Percentiles rank a stretch among this genome's conserved stretches.
Evolutionary conservation across 2,329 filamentous ascomycete genomes (phyloP).

Genomic region (Verruconis gallopava): DNA sequence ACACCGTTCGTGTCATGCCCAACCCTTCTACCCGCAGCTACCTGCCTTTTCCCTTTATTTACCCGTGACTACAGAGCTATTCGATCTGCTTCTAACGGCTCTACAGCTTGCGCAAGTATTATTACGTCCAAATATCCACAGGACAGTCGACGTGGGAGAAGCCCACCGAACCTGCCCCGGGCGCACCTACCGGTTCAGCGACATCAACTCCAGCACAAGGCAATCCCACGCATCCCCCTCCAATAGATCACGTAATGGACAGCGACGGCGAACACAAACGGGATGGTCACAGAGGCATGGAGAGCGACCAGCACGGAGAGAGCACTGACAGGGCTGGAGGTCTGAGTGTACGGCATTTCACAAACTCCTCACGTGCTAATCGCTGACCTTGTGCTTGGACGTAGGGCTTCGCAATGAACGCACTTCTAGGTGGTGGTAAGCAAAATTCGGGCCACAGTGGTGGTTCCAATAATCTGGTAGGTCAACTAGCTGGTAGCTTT

Average conservation of each 20-base stretch:
- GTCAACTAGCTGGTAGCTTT: constrained; percentile 17
- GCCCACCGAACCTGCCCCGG: constrained; percentile 25
- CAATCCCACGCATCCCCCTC: constrained; percentile 19
- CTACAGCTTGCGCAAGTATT: constrained; percentile 22
- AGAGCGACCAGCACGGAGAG: constrained; percentile 8
- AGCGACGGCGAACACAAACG: neutral
- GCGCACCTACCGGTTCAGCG: constrained; percentile 21
- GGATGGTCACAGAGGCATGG: constrained; percentile 9
- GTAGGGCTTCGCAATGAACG: constrained; percentile 17
- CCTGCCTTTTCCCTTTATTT: too few relatives aligned
- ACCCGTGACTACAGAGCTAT: too few relatives aligned
- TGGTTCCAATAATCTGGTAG: constrained; percentile 12
- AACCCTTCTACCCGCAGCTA: too few relatives aligned
- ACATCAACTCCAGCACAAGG: constrained; percentile 23
- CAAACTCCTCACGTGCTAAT: neutral
- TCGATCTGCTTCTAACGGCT: neutral
- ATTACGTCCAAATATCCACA: constrained; percentile 29
- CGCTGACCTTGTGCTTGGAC: too few relatives aligned
- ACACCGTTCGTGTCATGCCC: neutral
- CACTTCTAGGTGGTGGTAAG: constrained; percentile 18
- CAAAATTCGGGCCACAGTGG: constrained; percentile 4
- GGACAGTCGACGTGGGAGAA: constrained; percentile 29
- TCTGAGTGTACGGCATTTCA: constrained; percentile 15
- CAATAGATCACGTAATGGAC: neutral
- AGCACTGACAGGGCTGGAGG: constrained; percentile 12